Evolutionary conservation across 257 asterid genomes (phyloP).

Genomic region (Catharanthus roseus): DNA sequence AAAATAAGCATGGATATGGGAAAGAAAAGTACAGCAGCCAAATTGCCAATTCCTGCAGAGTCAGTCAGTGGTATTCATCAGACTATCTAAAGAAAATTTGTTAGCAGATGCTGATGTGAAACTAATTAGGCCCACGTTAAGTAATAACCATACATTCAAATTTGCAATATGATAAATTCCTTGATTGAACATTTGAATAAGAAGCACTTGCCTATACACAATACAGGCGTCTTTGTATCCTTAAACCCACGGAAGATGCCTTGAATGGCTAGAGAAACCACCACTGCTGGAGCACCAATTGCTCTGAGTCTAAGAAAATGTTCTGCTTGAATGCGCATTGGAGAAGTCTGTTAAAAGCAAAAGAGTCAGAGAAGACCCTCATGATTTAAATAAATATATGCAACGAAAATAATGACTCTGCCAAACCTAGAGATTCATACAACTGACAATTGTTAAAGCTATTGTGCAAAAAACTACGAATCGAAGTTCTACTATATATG

Average conservation of each 20-base stretch:
- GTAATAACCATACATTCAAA: neutral
- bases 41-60: constrained; percentile 31
- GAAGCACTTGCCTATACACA: constrained; percentile 36
- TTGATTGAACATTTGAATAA: neutral
- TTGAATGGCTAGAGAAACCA: constrained; percentile 36
- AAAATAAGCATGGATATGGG: constrained; percentile 28
- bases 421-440: neutral
- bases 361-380: neutral
- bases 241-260: constrained; percentile 44
- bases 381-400: neutral
- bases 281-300: constrained; percentile 49
- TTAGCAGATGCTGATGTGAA: neutral
- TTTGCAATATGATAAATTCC: neutral
- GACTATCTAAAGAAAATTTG: neutral
- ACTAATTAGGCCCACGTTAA: neutral
- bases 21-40: constrained; percentile 29
- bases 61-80: neutral
- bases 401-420: neutral
- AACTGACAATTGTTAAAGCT: neutral
- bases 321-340: constrained; percentile 35
- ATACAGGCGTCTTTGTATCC: constrained; percentile 38
- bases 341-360: constrained; percentile 27
- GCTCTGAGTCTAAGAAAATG: constrained; percentile 44
- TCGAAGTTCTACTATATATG: neutral
- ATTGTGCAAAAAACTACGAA: neutral